Percentiles rank a stretch among this genome's conserved stretches.
Evolutionary conservation across 148 eudicot species (phyloP).

Genomic region (Bassia scoparia): DNA sequence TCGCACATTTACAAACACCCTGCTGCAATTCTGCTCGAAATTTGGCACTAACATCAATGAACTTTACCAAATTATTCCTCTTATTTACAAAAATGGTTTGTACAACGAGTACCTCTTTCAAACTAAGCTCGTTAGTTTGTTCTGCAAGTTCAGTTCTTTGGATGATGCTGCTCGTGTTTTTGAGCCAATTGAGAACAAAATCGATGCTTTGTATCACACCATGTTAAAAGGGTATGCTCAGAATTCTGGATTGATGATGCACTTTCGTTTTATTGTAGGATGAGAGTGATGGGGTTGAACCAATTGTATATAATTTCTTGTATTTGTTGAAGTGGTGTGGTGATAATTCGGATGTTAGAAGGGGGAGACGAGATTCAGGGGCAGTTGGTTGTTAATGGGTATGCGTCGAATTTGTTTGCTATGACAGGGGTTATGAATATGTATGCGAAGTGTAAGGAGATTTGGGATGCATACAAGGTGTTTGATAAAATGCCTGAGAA

Average conservation of each 20-base stretch:
- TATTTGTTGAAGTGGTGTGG: slow-evolving; percentile 74
- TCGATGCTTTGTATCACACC: slow-evolving; percentile 27
- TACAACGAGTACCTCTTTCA: slow-evolving; percentile 61
- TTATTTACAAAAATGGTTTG: slow-evolving; percentile 52
- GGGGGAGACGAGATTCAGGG: slow-evolving; percentile 67
- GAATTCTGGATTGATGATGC: slow-evolving; percentile 33
- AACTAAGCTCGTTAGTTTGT: slow-evolving; percentile 65
- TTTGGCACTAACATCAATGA: slow-evolving; percentile 56
- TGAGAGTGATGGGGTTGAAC: slow-evolving; percentile 51
- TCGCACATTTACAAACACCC: slow-evolving; percentile 70
- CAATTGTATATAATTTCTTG: slow-evolving; percentile 54
- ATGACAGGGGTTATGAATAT: slow-evolving; percentile 67
- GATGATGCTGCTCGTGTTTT: slow-evolving; percentile 63
- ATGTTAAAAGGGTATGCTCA: slow-evolving; percentile 42
- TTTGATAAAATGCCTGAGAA: slow-evolving; percentile 73
- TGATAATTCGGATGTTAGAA: slow-evolving; percentile 38
- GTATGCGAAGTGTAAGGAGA: slow-evolving; percentile 64
- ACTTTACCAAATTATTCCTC: slow-evolving; percentile 57
- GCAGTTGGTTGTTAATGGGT: slow-evolving; percentile 54
- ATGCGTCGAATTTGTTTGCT: slow-evolving; percentile 42
- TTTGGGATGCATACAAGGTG: slow-evolving; percentile 67
- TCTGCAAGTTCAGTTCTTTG: slow-evolving; percentile 51
- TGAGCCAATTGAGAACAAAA: slow-evolving; percentile 35
- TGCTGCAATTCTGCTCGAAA: slow-evolving; percentile 61
- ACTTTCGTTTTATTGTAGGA: slow-evolving; percentile 40